Evolutionary conservation across 768 basidiomycete species (phyloP).

Genomic region (Favolaschia claudopus): DNA sequence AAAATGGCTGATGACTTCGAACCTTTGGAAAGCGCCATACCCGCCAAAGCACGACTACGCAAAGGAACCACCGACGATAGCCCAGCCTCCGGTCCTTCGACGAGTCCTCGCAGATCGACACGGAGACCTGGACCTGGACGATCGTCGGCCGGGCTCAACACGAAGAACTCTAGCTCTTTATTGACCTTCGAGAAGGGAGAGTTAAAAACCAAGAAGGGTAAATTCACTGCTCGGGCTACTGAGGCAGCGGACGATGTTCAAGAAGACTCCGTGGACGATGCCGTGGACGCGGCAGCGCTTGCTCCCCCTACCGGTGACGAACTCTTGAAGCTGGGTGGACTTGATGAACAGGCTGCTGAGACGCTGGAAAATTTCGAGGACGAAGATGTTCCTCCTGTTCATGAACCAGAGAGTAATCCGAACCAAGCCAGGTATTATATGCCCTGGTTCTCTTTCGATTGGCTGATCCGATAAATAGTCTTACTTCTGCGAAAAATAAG

Average conservation of each 20-base stretch:
- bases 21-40: constrained; percentile 49
- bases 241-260: constrained; percentile 28
- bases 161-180: constrained; percentile 55
- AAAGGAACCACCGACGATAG: constrained; percentile 4
- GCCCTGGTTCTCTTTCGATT: background rate
- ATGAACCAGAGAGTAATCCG: constrained; percentile 12
- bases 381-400: constrained; percentile 29
- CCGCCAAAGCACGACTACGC: constrained; percentile 57
- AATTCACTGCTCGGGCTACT: constrained; percentile 31
- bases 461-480: constrained; percentile 35
- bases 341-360: constrained; percentile 44
- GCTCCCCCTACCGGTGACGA: constrained; percentile 49
- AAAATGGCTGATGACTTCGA: constrained; percentile 57
- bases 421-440: constrained; percentile 36
- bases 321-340: constrained; percentile 59
- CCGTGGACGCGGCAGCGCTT: constrained; percentile 2
- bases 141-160: constrained; percentile 51
- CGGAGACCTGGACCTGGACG: constrained; percentile 59
- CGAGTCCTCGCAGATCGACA: constrained; percentile 5
- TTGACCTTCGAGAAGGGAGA: constrained; percentile 61
- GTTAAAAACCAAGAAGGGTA: constrained; percentile 59
- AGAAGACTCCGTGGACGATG: constrained; percentile 12
- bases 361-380: constrained; percentile 67
- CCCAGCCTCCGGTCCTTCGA: constrained; percentile 15
- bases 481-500: constrained; percentile 52